phyloP scores from a whole-genome alignment of 2,329 filamentous ascomycete genomes.

The Ophidiomyces ophidiicola region DNA sequence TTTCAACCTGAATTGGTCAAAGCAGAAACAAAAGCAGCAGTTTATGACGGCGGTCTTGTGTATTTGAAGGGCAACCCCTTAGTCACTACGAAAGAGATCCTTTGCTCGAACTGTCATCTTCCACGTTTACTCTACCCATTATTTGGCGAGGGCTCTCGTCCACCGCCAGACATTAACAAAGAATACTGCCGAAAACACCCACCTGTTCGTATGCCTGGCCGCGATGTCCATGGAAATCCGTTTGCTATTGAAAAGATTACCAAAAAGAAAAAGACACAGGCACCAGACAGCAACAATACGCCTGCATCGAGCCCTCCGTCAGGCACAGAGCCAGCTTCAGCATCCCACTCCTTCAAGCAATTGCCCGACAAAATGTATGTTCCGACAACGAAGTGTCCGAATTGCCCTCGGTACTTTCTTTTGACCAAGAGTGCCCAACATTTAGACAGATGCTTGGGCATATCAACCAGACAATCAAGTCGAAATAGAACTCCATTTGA shows the following conservation, averaged over 20 bases:
- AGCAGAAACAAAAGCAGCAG: constrained; percentile 41
- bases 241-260: constrained; percentile 34
- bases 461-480: constrained; percentile 42
- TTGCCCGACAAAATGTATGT: constrained; percentile 25
- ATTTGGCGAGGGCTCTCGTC: constrained; percentile 39
- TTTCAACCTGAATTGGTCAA: constrained; percentile 25
- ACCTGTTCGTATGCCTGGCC: constrained; percentile 44
- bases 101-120: constrained; percentile 49
- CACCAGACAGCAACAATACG: constrained; percentile 24
- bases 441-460: constrained; percentile 48
- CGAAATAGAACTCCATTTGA: constrained; percentile 34
- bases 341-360: constrained; percentile 22
- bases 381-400: constrained; percentile 42
- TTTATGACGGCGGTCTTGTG: constrained; percentile 42
- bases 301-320: constrained; percentile 27
- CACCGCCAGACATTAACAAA: constrained; percentile 38
- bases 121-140: constrained; percentile 48
- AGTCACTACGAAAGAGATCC: constrained; percentile 46
- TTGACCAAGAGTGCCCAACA: constrained; percentile 51
- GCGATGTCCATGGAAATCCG: constrained; percentile 49
- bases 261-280: constrained; percentile 35
- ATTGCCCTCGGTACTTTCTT: constrained; percentile 49
- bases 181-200: constrained; percentile 51
- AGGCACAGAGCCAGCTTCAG: constrained; percentile 19
- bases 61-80: constrained; percentile 47